Evolutionary conservation across 2,329 filamentous ascomycete genomes (phyloP), one percentile per base, ranked within the genome.

Genomic region (Botrytis hyacinthi): DNA sequence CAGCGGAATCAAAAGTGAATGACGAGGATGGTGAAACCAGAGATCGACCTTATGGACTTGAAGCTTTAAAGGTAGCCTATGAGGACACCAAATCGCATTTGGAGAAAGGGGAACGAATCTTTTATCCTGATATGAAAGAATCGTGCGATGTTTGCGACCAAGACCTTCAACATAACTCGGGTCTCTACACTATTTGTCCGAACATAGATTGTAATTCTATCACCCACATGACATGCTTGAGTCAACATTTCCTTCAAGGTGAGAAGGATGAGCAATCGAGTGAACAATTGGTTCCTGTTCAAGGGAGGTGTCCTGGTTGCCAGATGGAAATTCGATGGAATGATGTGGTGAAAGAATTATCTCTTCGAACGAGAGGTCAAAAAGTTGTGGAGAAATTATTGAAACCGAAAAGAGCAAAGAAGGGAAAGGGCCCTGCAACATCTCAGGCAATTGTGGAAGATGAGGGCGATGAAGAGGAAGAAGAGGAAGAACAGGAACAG

Each of bases 341-440:
- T 0, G 88, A 92, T 66, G 88, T 98, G 83, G 92, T 97, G 84
- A 95, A 90, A 80, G 95, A 97, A 80, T 82, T 97, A 77, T 96
- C 88, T 69, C 83, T 97, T 67, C 87, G 95, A 46, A 84, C 89
- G 51, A 87, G 93, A 37, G 94, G 92, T 0, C 82, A 86, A 72
- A 91, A 92, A 73, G 91, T 94, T 76, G 84, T 95, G 1, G 87
- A 90, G 59, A 89, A 89, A 76, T 78, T 97, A 40, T 85, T 94
- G 77, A 93, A 89, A 80, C 83, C 60, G 0, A 79, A 77, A 48
- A 74, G 76, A 71, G 71, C 51, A 0, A 73, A 69, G 32, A 78
- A 77, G 51, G 73, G 26, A 0, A 76, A 73, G 40, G 70, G 48
- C 26, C 68, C 48, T 1, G n/a, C 69, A 16, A 62, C 76, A 20